Evolutionary conservation across 169 alveolate species (phyloP), one percentile per base, ranked within the genome.

Genomic region (Theileria orientalis): DNA sequence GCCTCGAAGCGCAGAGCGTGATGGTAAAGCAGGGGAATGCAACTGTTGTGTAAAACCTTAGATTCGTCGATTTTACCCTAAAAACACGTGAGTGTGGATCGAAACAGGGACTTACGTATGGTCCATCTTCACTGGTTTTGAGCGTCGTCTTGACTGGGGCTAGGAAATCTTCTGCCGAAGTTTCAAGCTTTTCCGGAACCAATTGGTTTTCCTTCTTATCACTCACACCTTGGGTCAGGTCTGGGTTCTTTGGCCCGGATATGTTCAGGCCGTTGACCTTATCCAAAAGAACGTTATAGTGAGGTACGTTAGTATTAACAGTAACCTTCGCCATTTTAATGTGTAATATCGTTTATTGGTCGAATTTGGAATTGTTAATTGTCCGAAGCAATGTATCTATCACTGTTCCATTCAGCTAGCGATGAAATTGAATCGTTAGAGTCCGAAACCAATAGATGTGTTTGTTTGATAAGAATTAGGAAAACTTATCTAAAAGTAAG

Each of bases 1-100:
- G 84, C 66, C 60, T 92, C 96, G 71, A 86, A 78, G 56, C 76
- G 69, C 51, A 92, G 75, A n/a, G 96, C 96, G 76, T 88, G 83
- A 61, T 91, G 94, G 33, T 90, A 90, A 33, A 89, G 66, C 33
- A 84, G 59, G 14, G 93, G 88, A 3, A 85, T 78, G 25, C 87
- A 46, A 1, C 90, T 56, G 64, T 88, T 88, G 33, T 77, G 76
- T 56, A 66, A 86, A n/a, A 88, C 60, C 40, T 78, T 64, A 29
- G 82, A 69, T 13, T 73, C 90, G 67, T 83, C 76, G 40, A 87
- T 46, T 21, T 90, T 90, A 47, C 72, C 47, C 85, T 75, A 46
- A n/a, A 42, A 42, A 13, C 51, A 42, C 51, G 16, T 16, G 51
- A 13, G 11, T 13, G 16, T 13, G 11, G 16, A 16, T 11, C 16